phyloP scores from a whole-genome alignment of 1,284 basidiomycete species.

The Ganoderma sinense region DNA sequence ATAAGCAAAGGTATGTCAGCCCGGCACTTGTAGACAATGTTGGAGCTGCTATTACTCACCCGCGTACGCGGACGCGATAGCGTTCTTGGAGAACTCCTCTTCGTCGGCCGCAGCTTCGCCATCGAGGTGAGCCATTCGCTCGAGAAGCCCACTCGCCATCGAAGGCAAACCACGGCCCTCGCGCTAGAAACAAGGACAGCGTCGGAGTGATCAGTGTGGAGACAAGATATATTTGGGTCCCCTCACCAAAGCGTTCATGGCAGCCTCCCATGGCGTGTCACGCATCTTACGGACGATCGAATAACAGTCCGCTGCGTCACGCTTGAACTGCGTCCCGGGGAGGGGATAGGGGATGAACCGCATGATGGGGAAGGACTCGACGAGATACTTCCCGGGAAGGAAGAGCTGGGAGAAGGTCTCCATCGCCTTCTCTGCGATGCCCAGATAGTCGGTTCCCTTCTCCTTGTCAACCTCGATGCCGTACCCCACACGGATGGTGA shows the following conservation, averaged over 20 bases:
- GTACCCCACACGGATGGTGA: constrained; percentile 37
- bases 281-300: constrained; percentile 3
- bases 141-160: constrained; percentile 12
- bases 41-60: constrained; percentile 4
- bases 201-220: not conserved
- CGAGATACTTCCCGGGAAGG: constrained; percentile 21
- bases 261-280: constrained; percentile 18
- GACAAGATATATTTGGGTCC: too few relatives aligned
- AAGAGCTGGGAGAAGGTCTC: constrained; percentile 15
- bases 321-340: constrained; percentile 23
- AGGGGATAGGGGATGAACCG: constrained; percentile 17
- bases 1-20: not conserved
- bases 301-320: constrained; percentile 9
- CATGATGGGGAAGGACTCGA: constrained; percentile 22
- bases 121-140: not conserved
- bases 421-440: constrained; percentile 17
- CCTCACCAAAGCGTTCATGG: constrained; percentile 18
- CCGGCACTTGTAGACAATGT: not conserved
- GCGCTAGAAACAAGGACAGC: not conserved
- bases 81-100: constrained; percentile 16
- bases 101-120: constrained; percentile 9
- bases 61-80: constrained; percentile 16
- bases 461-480: constrained; percentile 40
- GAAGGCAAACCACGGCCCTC: constrained; percentile 6
- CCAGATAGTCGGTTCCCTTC: constrained; percentile 13